phyloP scores from a whole-genome alignment of 306 rosid species.

The Dicorynia guianensis region DNA sequence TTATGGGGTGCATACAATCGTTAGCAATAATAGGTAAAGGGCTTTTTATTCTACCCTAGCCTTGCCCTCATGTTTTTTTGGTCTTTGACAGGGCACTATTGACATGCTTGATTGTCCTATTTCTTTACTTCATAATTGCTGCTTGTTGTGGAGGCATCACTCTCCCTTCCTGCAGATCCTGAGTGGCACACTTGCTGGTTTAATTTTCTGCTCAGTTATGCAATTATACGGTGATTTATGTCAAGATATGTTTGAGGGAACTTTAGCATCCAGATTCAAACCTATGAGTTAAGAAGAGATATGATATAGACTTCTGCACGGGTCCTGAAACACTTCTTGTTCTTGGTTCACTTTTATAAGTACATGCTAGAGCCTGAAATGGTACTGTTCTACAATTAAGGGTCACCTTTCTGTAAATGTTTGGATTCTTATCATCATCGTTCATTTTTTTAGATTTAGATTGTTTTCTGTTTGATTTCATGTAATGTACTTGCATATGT shows the following conservation, averaged over 20 bases:
- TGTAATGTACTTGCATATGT: constrained; percentile 31
- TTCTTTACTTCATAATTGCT: constrained; percentile 90
- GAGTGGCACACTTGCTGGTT: constrained; percentile 37
- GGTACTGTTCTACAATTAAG: constrained; percentile 41
- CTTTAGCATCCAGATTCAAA: constrained; percentile 34
- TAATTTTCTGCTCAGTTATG: constrained; percentile 45
- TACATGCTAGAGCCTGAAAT: constrained; percentile 16
- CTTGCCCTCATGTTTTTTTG: constrained; percentile 30
- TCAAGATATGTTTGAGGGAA: constrained; percentile 40
- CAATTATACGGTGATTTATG: constrained; percentile 39
- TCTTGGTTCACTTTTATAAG: constrained; percentile 42
- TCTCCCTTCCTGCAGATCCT: constrained; percentile 90
- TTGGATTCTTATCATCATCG: constrained; percentile 23
- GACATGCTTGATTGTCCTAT: constrained; percentile 76
- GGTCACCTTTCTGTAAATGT: constrained; percentile 50
- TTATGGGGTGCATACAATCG: background rate
- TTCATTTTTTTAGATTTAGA: constrained; percentile 23
- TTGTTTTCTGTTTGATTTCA: background rate
- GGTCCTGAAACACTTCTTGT: constrained; percentile 29
- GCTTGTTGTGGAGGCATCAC: constrained; percentile 95
- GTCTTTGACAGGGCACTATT: constrained; percentile 77
- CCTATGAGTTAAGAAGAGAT: constrained; percentile 26
- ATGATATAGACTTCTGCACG: constrained; percentile 1
- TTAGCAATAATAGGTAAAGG: background rate
- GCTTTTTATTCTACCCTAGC: constrained; percentile 19